Evolutionary conservation across 2,329 filamentous ascomycete species (phyloP), one percentile per base, ranked within the genome.

Genomic region (Balansia obtecta): DNA sequence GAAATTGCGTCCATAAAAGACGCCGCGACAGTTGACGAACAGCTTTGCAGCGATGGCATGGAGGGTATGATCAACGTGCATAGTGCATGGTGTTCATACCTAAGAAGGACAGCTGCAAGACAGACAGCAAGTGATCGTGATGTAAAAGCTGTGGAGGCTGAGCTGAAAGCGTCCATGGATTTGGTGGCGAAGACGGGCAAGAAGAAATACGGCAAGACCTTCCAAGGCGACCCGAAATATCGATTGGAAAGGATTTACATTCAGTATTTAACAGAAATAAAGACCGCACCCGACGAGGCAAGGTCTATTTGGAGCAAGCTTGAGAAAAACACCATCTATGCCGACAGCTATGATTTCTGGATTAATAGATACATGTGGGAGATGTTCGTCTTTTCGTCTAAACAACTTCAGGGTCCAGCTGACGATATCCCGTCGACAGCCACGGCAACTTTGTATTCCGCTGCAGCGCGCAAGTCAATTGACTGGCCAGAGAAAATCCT

Each of bases 1-100:
- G 85, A 87, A 46, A 87, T 97, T 48, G 88, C 94, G 59, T 77
- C 82, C 40, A 89, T 96, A 65, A 98, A 98, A 67, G 88, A 96
- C 65, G 83, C 83, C 42, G 93, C 93, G 7, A 97, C 90, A 0
- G 88, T 84, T 61, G 88, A 88, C 22, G 84, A 88, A 9, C 75
- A 94, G 41, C 74, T 97, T 5, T 89, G 95, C 63, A 83, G 86
- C 55, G 83, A 88, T 54, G 90, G 89, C 22, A 85, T 96, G 75
- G 82, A 88, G 46, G 86, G 90, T 56, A 82, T 96, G 33, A 78
- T 97, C 52, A 88, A 95, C 59, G 88, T 97, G 61, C 89, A 96
- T 61, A 82, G 88, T 49, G 85, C 90, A 0, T 98, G 93, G 93
- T 96, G 91, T 62, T 89, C 88, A 46, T 97, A 91, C 58, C 75